A percentile compares a stretch with the other conserved stretches of the same genome.
Evolutionary conservation across 2,329 filamentous ascomycete species (phyloP).

Genomic region (Diplocarpon rosae): DNA sequence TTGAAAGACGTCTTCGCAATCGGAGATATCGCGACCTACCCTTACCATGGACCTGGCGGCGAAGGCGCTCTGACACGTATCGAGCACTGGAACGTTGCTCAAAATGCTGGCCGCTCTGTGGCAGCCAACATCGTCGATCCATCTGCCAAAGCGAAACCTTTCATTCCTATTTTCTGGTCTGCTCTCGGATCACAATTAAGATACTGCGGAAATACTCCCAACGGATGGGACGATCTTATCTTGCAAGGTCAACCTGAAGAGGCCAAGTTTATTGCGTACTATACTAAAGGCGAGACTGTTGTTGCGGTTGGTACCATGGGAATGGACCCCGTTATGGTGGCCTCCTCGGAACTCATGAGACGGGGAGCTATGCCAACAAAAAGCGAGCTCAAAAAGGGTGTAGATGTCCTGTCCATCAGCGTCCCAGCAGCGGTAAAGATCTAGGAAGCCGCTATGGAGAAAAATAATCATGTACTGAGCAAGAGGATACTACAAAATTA

Average conservation of each 20-base stretch:
- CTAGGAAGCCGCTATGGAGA: neutral
- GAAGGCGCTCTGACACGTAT: conserved; percentile 66
- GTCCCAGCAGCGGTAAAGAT: conserved; percentile 10
- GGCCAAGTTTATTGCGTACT: conserved; percentile 80
- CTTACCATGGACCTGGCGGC: conserved; percentile 82
- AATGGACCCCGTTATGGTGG: conserved; percentile 74
- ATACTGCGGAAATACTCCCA: conserved; percentile 80
- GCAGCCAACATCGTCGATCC: conserved; percentile 67
- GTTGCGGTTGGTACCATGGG: conserved; percentile 89
- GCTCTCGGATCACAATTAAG: conserved; percentile 80
- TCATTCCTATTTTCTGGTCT: conserved; percentile 96
- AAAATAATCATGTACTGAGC: neutral
- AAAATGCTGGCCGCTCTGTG: conserved; percentile 76
- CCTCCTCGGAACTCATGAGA: conserved; percentile 77
- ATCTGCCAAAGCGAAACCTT: conserved; percentile 50
- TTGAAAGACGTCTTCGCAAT: conserved; percentile 81
- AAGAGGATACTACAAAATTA: neutral
- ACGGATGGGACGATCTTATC: conserved; percentile 79
- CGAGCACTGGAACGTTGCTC: conserved; percentile 98
- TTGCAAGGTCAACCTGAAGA: conserved; percentile 66
- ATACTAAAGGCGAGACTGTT: conserved; percentile 73
- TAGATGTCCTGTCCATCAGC: conserved; percentile 23
- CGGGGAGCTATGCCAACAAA: conserved; percentile 73
- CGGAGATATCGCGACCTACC: conserved; percentile 90
- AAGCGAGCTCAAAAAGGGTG: conserved; percentile 57